Base-by-base conservation (phyloP, 192 early-diverging fungal species). In the Physocladia obscura region DNA sequence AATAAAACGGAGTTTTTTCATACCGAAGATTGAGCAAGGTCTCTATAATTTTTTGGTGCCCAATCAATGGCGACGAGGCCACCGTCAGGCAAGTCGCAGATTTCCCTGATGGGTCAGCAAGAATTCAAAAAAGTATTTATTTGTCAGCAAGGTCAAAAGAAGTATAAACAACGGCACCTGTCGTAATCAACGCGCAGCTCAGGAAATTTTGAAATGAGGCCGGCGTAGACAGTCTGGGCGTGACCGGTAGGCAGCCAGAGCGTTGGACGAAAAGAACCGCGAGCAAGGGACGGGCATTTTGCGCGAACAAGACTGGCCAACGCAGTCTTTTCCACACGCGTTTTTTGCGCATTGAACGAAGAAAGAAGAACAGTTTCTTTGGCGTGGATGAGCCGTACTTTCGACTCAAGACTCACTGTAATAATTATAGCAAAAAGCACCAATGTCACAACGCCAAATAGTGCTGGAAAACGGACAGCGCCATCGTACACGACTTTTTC, bases 11-110 rank as follows among this genome's bases (percentile, higher is more conserved):
- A 30, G 24, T 15, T 11, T 24, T 17, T 51, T 26, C 19, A 15
- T 19, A 57, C 44, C 0, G 55, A 84, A 82, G 1, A 79, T 74
- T 57, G 21, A 48, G 39, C 30, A 13, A 86, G 85, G 67, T 82
- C 81, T 34, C 78, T 73, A 19, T 51, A 68, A 32, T 83, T 69
- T 4, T 81, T 73, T 11, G 90, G 92, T 22, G 88, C 80, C 94
- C 94, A 98, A 78, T 98, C 96, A 30, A 96, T 71, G 1, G 93
- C 84, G 49, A 94, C 78, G 34, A 88, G 85, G 49, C 96, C 96
- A 19, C 94, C 94, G 75, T 98, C 94, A 15, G 85, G 81, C 13
- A 91, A 49, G 35, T 78, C 63, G n/a, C 87, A 57, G 13, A 84
- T 70, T 57, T 89, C 86, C 52, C 83, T 76, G 44, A 65, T 32